These are phyloP conservation scores for Phytopythium boreale DNA, from an alignment of 352 stramenopile genomes.

Conservation along the genomic window DNA sequence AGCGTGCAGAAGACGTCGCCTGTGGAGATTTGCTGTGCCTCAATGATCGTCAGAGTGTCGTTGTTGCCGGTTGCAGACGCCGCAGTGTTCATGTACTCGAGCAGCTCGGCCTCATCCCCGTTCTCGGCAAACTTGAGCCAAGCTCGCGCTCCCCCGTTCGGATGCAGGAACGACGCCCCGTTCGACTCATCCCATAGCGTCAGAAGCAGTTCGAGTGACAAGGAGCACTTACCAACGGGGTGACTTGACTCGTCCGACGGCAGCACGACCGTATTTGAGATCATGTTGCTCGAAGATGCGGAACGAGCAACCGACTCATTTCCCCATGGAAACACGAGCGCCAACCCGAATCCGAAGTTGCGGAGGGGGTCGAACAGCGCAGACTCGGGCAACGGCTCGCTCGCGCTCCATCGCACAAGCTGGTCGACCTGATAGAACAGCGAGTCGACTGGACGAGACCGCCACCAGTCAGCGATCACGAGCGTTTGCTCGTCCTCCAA, in stretches of 20 bases:
- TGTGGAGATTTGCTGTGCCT: slow-evolving; percentile 12
- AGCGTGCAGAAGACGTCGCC: slow-evolving; percentile 30
- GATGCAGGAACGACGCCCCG: slow-evolving; percentile 34
- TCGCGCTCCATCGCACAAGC: slow-evolving; percentile 29
- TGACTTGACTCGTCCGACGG: slow-evolving; percentile 1
- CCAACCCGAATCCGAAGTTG: slow-evolving; percentile 42
- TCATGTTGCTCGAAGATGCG: slow-evolving; percentile 22
- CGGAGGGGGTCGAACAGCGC: slow-evolving; percentile 24
- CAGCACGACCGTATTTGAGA: slow-evolving; percentile 28
- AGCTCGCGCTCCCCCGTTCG: slow-evolving; percentile 10
- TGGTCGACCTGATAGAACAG: slow-evolving; percentile 49
- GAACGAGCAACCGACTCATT: slow-evolving; percentile 18
- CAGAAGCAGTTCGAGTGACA: slow-evolving; percentile 27
- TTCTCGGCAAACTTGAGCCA: not conserved
- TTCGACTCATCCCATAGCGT: slow-evolving; percentile 39
- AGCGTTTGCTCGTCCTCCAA: slow-evolving; percentile 26
- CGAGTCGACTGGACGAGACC: slow-evolving; percentile 26
- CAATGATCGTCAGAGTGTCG: slow-evolving; percentile 13
- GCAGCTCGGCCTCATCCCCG: slow-evolving; percentile 17
- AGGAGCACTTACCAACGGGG: slow-evolving; percentile 23
- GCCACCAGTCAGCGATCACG: slow-evolving; percentile 40
- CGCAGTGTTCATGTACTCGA: slow-evolving; percentile 19
- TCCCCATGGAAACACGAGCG: slow-evolving; percentile 30
- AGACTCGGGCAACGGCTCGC: slow-evolving; percentile 1
- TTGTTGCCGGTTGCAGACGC: slow-evolving; percentile 6